Conservation (phyloP, 768 basidiomycete genomes). For the Pisolithus microcarpus region DNA sequence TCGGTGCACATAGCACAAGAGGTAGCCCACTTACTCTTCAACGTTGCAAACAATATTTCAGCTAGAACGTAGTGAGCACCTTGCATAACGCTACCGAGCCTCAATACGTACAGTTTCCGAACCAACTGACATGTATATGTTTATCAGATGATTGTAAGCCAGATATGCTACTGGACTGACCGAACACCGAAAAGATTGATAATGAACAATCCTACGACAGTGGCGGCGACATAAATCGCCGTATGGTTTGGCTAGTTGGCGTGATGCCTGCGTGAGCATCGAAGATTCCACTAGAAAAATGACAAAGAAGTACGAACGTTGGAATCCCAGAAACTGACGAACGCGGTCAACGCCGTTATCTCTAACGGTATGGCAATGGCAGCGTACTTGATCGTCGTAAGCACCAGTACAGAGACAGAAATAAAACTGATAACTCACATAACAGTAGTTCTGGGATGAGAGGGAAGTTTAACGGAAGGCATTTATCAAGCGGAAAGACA, state of each 20-base stretch:
- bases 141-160: constrained; percentile 32
- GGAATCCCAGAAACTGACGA: constrained; percentile 46
- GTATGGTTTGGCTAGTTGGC: constrained; percentile 27
- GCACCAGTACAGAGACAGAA: background rate
- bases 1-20: background rate
- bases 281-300: background rate
- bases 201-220: constrained; percentile 32
- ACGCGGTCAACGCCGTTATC: constrained; percentile 42
- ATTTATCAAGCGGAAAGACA: background rate
- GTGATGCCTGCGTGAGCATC: constrained; percentile 17
- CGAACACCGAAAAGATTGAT: constrained; percentile 43
- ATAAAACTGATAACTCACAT: constrained; percentile 13
- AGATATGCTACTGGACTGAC: constrained; percentile 29
- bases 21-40: constrained; percentile 13
- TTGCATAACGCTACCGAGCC: background rate
- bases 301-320: constrained; percentile 8
- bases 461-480: too few relatives aligned
- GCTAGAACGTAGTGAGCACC: constrained; percentile 11
- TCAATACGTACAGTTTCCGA: constrained; percentile 14
- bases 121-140: constrained; percentile 14
- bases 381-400: constrained; percentile 7
- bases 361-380: constrained; percentile 43
- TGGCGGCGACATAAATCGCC: constrained; percentile 34
- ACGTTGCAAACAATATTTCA: constrained; percentile 16
- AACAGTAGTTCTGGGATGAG: constrained; percentile 27